Conservation (phyloP, 2,329 filamentous ascomycete species). For the Venturia asperata region DNA sequence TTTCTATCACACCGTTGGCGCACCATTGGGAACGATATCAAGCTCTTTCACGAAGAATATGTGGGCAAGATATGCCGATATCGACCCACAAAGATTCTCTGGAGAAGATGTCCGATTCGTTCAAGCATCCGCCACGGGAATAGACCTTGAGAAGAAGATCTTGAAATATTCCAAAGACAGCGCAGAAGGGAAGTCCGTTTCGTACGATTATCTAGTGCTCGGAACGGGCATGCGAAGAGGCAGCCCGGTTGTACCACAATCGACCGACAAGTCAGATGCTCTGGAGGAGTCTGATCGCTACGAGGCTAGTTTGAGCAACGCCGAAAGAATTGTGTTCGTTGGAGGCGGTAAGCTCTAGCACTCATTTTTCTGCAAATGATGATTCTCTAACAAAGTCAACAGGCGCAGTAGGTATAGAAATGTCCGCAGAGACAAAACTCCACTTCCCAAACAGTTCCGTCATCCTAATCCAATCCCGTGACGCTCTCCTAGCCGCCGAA, state of each 20-base stretch:
- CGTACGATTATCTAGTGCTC: conserved; percentile 70
- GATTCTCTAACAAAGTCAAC: neutral
- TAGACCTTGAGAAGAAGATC: conserved; percentile 50
- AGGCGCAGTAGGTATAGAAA: conserved; percentile 74
- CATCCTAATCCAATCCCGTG: conserved; percentile 67
- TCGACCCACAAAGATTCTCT: conserved; percentile 57
- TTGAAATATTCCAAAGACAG: conserved; percentile 25
- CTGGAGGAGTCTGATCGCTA: conserved; percentile 55
- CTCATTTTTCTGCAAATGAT: conserved; percentile 23
- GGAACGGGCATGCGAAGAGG: conserved; percentile 62
- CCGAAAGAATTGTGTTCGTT: conserved; percentile 15
- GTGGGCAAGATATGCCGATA: conserved; percentile 63
- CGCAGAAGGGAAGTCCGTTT: neutral
- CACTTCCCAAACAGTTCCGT: conserved; percentile 58
- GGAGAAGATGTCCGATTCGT: conserved; percentile 50
- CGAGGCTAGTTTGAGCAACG: conserved; percentile 46
- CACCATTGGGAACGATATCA: conserved; percentile 63
- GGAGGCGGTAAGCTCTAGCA: conserved; percentile 25
- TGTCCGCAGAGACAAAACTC: conserved; percentile 70
- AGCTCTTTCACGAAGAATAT: conserved; percentile 56
- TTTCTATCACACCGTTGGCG: conserved; percentile 72
- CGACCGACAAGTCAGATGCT: conserved; percentile 54
- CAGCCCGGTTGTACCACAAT: conserved; percentile 67
- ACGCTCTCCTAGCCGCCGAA: conserved; percentile 65
- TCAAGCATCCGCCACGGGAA: conserved; percentile 55